Conservation (phyloP, 805 yeast genomes). For the Diddensiella santjacobensis region DNA sequence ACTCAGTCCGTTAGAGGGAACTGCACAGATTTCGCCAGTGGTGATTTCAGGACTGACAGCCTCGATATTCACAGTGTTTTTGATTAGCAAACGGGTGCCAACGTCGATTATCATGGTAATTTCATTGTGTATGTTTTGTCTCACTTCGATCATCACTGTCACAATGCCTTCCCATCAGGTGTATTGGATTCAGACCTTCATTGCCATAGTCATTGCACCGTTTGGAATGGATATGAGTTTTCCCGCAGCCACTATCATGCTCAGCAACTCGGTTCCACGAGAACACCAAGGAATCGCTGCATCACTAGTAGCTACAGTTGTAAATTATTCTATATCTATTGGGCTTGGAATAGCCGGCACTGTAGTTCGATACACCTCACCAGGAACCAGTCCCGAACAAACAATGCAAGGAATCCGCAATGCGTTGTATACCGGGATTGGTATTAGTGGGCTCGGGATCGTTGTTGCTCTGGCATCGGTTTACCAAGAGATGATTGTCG, state of each 20-base stretch:
- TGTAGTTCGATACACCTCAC: conserved; percentile 44
- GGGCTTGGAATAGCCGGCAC: conserved; percentile 69
- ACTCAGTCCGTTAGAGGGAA: conserved; percentile 40
- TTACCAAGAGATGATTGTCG: too few species aligned
- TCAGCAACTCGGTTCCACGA: conserved; percentile 56
- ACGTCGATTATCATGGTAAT: conserved; percentile 19
- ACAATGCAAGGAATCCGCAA: conserved; percentile 49
- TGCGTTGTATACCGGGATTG: too few species aligned
- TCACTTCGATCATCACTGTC: conserved; percentile 49
- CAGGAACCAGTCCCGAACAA: conserved; percentile 13
- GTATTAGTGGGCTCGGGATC: too few species aligned
- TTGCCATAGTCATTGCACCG: conserved; percentile 51
- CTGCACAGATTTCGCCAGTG: conserved; percentile 42
- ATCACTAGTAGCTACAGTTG: conserved; percentile 61
- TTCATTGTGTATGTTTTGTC: conserved; percentile 50
- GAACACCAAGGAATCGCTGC: conserved; percentile 77
- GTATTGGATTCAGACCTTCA: conserved; percentile 56
- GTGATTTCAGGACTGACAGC: conserved; percentile 11
- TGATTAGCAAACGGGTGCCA: conserved; percentile 7
- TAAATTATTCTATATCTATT: conserved; percentile 62
- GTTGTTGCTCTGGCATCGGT: too few species aligned
- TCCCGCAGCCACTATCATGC: conserved; percentile 65
- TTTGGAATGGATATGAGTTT: conserved; percentile 79
- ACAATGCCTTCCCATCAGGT: conserved; percentile 55
- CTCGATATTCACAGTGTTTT: conserved; percentile 10